These are phyloP conservation scores for Pythium myriotylum DNA, from an alignment of 352 stramenopile genomes.

Conservation along the genomic window DNA sequence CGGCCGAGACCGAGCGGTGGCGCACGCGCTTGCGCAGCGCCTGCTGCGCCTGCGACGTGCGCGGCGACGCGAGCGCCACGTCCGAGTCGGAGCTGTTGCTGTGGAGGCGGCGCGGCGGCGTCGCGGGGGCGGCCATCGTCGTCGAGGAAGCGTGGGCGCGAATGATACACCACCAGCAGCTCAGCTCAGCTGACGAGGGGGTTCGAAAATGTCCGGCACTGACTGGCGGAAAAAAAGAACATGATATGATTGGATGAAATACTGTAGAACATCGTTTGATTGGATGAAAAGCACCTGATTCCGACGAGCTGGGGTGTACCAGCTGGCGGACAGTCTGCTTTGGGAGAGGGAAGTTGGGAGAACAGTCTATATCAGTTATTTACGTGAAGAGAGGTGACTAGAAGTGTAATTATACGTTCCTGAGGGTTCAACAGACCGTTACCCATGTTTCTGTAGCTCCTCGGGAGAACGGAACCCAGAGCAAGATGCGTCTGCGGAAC, in stretches of 20 bases:
- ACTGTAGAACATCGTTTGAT: not conserved
- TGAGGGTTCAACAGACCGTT: too few species aligned
- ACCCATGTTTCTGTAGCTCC: not conserved
- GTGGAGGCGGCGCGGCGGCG: constrained; percentile 13
- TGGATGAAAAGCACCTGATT: too few species aligned
- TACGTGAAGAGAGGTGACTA: too few species aligned
- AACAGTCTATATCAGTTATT: too few species aligned
- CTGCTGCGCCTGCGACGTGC: constrained; percentile 24
- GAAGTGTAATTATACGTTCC: too few species aligned
- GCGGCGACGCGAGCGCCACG: constrained; percentile 26
- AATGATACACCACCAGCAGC: constrained; percentile 9
- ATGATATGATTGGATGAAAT: not conserved
- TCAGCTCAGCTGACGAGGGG: constrained; percentile 5
- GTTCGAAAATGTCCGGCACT: too few species aligned
- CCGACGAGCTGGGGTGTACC: too few species aligned
- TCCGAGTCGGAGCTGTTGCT: constrained; percentile 30
- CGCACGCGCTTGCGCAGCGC: constrained; percentile 70
- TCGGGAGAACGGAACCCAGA: not conserved
- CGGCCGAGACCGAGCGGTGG: constrained; percentile 64
- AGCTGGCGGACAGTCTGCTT: too few species aligned
- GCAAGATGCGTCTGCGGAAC: constrained; percentile 26
- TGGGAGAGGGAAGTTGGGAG: too few species aligned
- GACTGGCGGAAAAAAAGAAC: not conserved
- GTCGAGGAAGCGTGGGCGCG: too few species aligned
- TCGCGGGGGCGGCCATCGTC: constrained; percentile 17